Evolutionary conservation across 805 yeast species (phyloP), one percentile per base, ranked within the genome.

Genomic region (Pichia gijzeniarum): DNA sequence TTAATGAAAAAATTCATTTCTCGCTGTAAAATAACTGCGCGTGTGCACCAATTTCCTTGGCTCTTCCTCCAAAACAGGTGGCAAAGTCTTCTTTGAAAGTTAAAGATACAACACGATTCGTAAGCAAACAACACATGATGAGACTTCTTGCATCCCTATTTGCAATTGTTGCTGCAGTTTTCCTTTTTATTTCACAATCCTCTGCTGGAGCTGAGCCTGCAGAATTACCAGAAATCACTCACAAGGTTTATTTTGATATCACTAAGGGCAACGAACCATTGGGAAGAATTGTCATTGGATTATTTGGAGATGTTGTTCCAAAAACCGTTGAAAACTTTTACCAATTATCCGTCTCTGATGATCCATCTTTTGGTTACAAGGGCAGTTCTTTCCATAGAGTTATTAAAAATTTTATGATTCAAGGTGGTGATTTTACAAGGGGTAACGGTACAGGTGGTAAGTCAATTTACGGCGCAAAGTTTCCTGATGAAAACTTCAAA

Each of bases 311-410:
- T 20, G 85, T 79, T 40, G 91, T 83, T 34, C 96, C 95, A 56
- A 85, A 83, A 66, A 90, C 97, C 22, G 93, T 74, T 34, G 90
- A 86, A 64, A 90, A 90, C 73, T 89, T 89, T 69, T 79, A 86
- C 58, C 83, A 84, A 58, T 74, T 89, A 64, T 71, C 88, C 41
- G 71, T 80, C 39, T 91, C 95, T 17, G 84, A 80, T 43, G 88
- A 86, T 60, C 79, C 85, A 30, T 65, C 71, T 33, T 71, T 81
- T 59, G 80, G 82, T 32, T 82, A 80, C 70, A 67, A 72, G 53
- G 73, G 73, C 49, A 76, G 85, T 14, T 70, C 74, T 47, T 83
- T 83, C 78, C 89, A 83, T 70, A 70, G 90, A 62, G 81, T 82
- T 49, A 82, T 82, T 59, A 77, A 80, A 47, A 68, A 74, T 51